A percentile compares a stretch with the other conserved stretches of the same genome.
phyloP scores from a whole-genome alignment of 306 rosid species.

The Cucumis melo region DNA sequence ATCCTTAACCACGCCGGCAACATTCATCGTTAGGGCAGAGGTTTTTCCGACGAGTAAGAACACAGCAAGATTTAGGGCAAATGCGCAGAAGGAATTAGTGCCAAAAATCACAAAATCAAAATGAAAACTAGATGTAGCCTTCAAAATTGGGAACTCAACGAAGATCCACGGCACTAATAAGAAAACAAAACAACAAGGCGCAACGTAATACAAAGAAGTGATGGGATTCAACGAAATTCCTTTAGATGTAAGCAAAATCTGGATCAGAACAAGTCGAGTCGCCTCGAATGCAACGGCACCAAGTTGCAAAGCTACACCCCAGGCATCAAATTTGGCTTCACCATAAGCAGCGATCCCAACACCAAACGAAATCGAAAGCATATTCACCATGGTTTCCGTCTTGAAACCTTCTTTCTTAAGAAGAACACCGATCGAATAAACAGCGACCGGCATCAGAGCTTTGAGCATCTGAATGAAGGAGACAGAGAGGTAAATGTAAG shows the following conservation, averaged over 20 bases:
- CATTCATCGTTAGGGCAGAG: constrained; percentile 84
- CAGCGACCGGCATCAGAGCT: constrained; percentile 92
- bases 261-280: constrained; percentile 73
- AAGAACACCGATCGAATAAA: constrained; percentile 63
- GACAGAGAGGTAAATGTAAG: constrained; percentile 81
- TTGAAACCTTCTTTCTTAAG: constrained; percentile 50
- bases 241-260: constrained; percentile 65
- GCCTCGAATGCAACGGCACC: constrained; percentile 88
- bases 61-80: constrained; percentile 71
- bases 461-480: constrained; percentile 90
- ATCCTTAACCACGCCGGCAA: constrained; percentile 83
- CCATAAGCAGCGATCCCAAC: constrained; percentile 85
- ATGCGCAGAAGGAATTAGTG: constrained; percentile 67
- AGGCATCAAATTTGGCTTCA: constrained; percentile 58
- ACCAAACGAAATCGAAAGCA: constrained; percentile 75
- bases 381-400: constrained; percentile 58
- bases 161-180: constrained; percentile 59
- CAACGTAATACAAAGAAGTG: constrained; percentile 64
- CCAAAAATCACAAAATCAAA: constrained; percentile 54
- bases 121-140: constrained; percentile 42
- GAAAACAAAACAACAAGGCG: constrained; percentile 66
- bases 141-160: constrained; percentile 53
- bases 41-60: constrained; percentile 80
- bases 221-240: constrained; percentile 81
- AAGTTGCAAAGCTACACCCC: constrained; percentile 66